phyloP scores from a whole-genome alignment of 345 rosid genomes.

The Euphorbia peplus region DNA sequence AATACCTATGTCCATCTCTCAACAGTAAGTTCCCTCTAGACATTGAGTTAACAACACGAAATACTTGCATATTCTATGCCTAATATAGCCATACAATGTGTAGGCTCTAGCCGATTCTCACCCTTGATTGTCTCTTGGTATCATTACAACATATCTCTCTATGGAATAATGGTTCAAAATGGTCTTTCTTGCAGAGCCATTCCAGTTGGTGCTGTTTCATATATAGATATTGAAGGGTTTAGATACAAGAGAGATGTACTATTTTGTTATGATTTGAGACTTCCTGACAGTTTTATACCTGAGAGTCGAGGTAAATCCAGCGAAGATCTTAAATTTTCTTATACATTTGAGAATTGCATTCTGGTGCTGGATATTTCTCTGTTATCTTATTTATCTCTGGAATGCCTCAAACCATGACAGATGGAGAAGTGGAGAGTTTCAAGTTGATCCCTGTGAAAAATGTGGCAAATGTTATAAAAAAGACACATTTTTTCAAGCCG shows the following conservation, averaged over 20 bases:
- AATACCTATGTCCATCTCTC: constrained; percentile 55
- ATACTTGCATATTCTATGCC: constrained; percentile 5
- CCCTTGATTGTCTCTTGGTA: not conserved
- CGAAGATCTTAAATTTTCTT: constrained; percentile 1
- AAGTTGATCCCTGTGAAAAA: constrained; percentile 57
- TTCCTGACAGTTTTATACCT: constrained; percentile 64
- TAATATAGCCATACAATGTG: not conserved
- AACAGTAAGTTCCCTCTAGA: constrained; percentile 35
- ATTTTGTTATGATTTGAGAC: constrained; percentile 80
- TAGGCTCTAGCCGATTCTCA: constrained; percentile 5
- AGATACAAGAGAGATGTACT: constrained; percentile 79
- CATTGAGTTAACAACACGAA: constrained; percentile 8
- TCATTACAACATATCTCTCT: not conserved
- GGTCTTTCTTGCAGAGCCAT: constrained; percentile 47
- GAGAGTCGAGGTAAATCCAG: constrained; percentile 55
- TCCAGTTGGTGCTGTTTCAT: constrained; percentile 86
- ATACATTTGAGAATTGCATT: not conserved
- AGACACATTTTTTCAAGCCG: constrained; percentile 71
- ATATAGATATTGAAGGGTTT: constrained; percentile 57
- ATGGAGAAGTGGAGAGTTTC: constrained; percentile 96
- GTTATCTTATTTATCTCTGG: not conserved
- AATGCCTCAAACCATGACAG: constrained; percentile 34
- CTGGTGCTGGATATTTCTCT: not conserved
- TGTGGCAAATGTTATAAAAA: constrained; percentile 60
- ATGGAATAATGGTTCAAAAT: constrained; percentile 12